Evolutionary conservation across 176 grass and related monocot genomes (phyloP).

Genomic region (Thalia dealbata): DNA sequence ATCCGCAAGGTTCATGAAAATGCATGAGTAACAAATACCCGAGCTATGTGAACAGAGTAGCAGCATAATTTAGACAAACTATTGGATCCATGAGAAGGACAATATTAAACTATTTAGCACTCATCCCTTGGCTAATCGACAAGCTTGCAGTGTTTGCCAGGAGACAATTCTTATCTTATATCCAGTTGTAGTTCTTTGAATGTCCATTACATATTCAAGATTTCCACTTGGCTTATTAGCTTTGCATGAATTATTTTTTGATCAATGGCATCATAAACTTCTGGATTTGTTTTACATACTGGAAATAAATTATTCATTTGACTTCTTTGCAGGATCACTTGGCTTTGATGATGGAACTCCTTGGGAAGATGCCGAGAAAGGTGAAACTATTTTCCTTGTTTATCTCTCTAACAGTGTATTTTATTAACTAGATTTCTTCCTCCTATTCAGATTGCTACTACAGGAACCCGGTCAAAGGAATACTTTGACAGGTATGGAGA

Average conservation of each 20-base stretch:
- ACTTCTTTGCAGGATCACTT: slow-evolving; percentile 67
- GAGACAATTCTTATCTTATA: too few relatives aligned
- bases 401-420: not conserved
- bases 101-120: too few relatives aligned
- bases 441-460: slow-evolving; percentile 61
- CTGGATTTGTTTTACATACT: not conserved
- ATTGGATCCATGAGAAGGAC: not conserved
- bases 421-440: slow-evolving; percentile 17
- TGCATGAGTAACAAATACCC: not conserved
- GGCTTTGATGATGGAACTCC: slow-evolving; percentile 95
- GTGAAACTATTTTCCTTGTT: slow-evolving; percentile 25
- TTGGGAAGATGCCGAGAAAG: slow-evolving; percentile 89
- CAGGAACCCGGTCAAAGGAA: slow-evolving; percentile 69
- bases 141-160: too few relatives aligned
- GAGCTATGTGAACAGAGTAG: not conserved
- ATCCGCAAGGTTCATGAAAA: not conserved
- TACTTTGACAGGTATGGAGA: slow-evolving; percentile 96
- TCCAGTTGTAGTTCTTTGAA: too few relatives aligned
- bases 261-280: not conserved
- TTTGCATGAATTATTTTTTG: not conserved
- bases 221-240: not conserved
- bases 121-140: too few relatives aligned
- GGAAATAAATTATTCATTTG: not conserved
- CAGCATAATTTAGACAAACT: not conserved
- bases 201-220: too few relatives aligned